phyloP scores from a whole-genome alignment of 2,329 filamentous ascomycete species.

The Mariannaea elegans region DNA sequence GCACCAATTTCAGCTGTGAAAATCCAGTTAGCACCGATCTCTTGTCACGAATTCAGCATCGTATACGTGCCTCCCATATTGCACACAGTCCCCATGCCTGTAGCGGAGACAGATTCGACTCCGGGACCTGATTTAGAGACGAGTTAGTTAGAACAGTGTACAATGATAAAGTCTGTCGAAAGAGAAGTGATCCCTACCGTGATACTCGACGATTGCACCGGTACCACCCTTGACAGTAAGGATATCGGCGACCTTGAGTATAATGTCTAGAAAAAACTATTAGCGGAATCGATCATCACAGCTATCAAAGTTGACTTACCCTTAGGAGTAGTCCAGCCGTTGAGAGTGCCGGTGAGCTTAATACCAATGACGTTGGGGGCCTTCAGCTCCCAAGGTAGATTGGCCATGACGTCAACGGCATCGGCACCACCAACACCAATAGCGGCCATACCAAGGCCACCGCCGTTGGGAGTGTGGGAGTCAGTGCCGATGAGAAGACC shows the following conservation, averaged over 20 bases:
- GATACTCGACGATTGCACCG: conserved; percentile 86
- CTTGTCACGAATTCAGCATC: not conserved
- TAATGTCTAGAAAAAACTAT: conserved; percentile 73
- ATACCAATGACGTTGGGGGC: conserved; percentile 97
- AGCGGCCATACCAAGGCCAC: conserved; percentile 92
- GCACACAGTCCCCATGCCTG: conserved; percentile 84
- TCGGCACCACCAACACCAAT: conserved; percentile 99
- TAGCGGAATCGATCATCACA: not conserved
- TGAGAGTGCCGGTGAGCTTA: conserved; percentile 88
- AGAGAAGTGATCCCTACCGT: conserved; percentile 54
- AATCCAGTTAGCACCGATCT: no score
- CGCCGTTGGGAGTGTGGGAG: conserved; percentile 96
- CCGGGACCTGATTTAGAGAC: conserved; percentile 61
- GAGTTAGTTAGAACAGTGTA: not conserved
- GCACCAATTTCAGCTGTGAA: conserved; percentile 75
- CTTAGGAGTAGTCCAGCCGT: conserved; percentile 93
- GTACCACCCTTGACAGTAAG: conserved; percentile 98
- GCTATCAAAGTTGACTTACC: conserved; percentile 60
- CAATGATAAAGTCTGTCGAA: not conserved
- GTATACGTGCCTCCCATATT: no score
- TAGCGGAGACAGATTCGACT: conserved; percentile 74
- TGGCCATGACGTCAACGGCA: conserved; percentile 98
- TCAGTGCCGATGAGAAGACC: conserved; percentile 97
- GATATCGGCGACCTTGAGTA: conserved; percentile 95
- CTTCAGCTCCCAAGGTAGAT: conserved; percentile 97